Base-by-base conservation (phyloP, 176 grass and related monocot genomes). In the Cocos nucifera region DNA sequence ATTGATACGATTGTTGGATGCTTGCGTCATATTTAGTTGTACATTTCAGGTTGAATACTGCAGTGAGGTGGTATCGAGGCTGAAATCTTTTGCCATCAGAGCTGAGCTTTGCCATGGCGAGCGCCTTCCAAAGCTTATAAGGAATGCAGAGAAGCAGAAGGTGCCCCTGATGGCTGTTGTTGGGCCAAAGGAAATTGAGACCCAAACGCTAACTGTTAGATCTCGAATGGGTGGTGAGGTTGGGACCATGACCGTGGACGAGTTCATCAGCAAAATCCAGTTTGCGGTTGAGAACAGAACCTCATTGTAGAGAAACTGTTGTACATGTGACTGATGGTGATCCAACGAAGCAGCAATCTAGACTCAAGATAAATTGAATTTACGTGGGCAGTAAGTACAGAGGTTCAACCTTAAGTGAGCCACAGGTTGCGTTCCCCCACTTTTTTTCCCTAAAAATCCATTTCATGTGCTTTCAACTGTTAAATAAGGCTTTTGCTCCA, bases 81-180 rank as follows among this genome's bases (percentile, higher is more conserved):
- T 92, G 48, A 82, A 88, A 74, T 92, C 84, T 19, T 66, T 51
- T 61, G 84, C 76, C 16, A 71, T 98, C 28, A 84, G 84, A 29
- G 93, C 80, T 6, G 84, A 98, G 77, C 66, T 92, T 17, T 92
- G 87, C 22, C 79, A 89, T 44, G 88, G 88, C 5, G 84, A 98
- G 53, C 81, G 88, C 57, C 74, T 98, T 29, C 93, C 93, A 3
- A 98, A 98, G 64, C 83, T 95, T 79, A 77, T 95, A 65, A 82
- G 90, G 52, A 87, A 77, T 19, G 83, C 93, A 6, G 93, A 88
- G 54, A 92, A 73, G 35, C 87, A 92, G 27, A 92, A 92, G 73
- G 80, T 98, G 51, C 93, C 87, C 22, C 73, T 98, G 17, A 98
- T 98, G 93, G 87, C 81, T 21, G 93, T 95, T 23, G 77, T 77